phyloP scores from a whole-genome alignment of 2,329 filamentous ascomycete species.

The Lachnellula suecica region DNA sequence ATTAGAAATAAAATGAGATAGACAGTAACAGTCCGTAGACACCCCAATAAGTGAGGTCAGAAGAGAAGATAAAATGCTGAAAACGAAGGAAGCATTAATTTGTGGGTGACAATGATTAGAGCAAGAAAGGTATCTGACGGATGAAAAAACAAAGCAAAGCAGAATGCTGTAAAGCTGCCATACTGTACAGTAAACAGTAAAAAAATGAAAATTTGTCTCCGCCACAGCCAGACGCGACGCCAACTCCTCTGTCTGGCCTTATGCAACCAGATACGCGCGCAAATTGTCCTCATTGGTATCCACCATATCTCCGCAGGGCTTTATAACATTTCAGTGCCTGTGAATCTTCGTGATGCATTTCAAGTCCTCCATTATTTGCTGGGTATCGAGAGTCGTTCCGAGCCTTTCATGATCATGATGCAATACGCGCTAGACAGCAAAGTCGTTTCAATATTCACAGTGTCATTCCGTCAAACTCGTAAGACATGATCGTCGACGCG shows the following conservation, averaged over 20 bases:
- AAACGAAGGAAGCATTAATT: conserved; percentile 3
- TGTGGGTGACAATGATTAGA: conserved; percentile 9
- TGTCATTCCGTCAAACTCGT: conserved; percentile 20
- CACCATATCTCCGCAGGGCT: conserved; percentile 5
- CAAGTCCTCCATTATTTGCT: background rate
- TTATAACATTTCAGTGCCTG: background rate
- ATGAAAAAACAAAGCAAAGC: conserved; percentile 3
- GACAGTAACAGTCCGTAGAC: conserved; percentile 1
- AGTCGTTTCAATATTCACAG: conserved; percentile 19
- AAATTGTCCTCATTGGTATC: conserved; percentile 18
- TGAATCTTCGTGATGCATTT: background rate
- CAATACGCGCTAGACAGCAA: conserved; percentile 13
- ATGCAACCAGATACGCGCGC: conserved; percentile 24
- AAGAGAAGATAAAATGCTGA: background rate
- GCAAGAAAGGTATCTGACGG: conserved; percentile 5
- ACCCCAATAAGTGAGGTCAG: background rate
- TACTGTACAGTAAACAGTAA: conserved; percentile 29
- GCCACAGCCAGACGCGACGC: conserved; percentile 21
- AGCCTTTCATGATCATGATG: conserved; percentile 8
- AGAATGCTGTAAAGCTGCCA: conserved; percentile 5
- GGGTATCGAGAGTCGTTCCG: background rate
- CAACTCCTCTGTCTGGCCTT: conserved; percentile 28
- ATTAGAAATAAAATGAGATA: background rate
- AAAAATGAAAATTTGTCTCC: conserved; percentile 15
- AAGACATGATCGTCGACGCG: conserved; percentile 14